Evolutionary conservation across 2,329 filamentous ascomycete genomes (phyloP).

Genomic region (Shiraia sp.): DNA sequence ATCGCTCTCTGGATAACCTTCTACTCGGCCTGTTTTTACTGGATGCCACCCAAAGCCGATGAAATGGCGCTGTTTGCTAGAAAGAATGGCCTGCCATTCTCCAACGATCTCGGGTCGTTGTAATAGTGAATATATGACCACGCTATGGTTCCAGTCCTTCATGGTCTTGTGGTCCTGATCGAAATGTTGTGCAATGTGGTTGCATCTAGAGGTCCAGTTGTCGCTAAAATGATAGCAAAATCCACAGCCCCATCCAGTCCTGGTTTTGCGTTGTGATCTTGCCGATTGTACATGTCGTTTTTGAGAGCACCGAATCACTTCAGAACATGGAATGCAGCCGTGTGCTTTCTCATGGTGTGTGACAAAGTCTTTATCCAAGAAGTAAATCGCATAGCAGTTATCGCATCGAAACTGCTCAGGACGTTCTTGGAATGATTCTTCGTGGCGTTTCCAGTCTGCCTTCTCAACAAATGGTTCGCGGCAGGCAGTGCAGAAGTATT

Average conservation of each 20-base stretch:
- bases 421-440: slow-evolving; percentile 69
- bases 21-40: slow-evolving; percentile 28
- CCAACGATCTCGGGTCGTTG: slow-evolving; percentile 63
- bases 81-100: slow-evolving; percentile 53
- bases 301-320: slow-evolving; percentile 52
- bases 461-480: slow-evolving; percentile 67
- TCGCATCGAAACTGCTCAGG: slow-evolving; percentile 67
- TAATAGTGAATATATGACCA: slow-evolving; percentile 66
- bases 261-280: slow-evolving; percentile 21
- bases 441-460: slow-evolving; percentile 70
- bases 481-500: slow-evolving; percentile 49
- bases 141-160: slow-evolving; percentile 67
- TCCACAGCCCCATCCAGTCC: slow-evolving; percentile 68
- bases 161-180: slow-evolving; percentile 57
- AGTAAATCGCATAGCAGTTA: slow-evolving; percentile 66
- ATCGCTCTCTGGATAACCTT: slow-evolving; percentile 34
- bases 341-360: slow-evolving; percentile 67
- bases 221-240: slow-evolving; percentile 66
- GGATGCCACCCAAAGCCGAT: slow-evolving; percentile 28
- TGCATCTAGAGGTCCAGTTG: slow-evolving; percentile 65
- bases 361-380: slow-evolving; percentile 67
- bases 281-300: slow-evolving; percentile 51
- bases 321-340: slow-evolving; percentile 54
- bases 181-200: slow-evolving; percentile 68
- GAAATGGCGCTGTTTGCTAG: slow-evolving; percentile 15